Percentiles rank a stretch among this genome's conserved stretches.
These are phyloP conservation scores for Claviceps quebecensis DNA, from an alignment of 2,329 filamentous ascomycete species.

Conservation along the genomic window DNA sequence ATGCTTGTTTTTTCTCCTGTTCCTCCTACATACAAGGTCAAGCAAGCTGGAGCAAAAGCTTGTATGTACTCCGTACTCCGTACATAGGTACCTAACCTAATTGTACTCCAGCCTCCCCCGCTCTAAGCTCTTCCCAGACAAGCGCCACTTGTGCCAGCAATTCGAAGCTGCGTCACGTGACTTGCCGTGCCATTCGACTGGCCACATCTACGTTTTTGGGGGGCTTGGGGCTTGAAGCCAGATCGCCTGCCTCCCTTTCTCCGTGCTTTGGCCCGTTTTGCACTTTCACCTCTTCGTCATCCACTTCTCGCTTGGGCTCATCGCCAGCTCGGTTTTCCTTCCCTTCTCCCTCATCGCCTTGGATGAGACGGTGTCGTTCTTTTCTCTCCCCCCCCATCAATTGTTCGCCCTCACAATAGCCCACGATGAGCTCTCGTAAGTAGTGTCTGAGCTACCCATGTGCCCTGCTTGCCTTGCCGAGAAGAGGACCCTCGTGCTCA, in stretches of 20 bases:
- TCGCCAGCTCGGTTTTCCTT: constrained; percentile 21
- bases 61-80: too few species aligned
- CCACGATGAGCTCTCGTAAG: constrained; percentile 44
- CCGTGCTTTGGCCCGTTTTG: constrained; percentile 16
- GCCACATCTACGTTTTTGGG: constrained; percentile 30
- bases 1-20: not conserved
- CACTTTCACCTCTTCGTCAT: constrained; percentile 15
- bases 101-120: too few species aligned
- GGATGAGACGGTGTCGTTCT: constrained; percentile 27
- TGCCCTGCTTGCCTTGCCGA: not conserved
- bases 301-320: constrained; percentile 20
- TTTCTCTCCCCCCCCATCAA: constrained; percentile 13
- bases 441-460: constrained; percentile 12
- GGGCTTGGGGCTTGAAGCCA: constrained; percentile 22
- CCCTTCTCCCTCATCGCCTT: constrained; percentile 19
- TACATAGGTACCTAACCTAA: too few species aligned
- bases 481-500: not conserved
- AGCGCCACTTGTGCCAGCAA: not conserved
- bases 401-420: constrained; percentile 17
- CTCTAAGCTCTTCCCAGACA: not conserved
- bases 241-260: constrained; percentile 26
- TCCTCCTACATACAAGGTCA: too few species aligned
- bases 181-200: constrained; percentile 23
- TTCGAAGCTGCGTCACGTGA: constrained; percentile 1
- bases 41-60: not conserved